A percentile compares a stretch with the other conserved stretches of the same genome.
phyloP scores from a whole-genome alignment of 805 yeast genomes.

The Maudiozyma turicensis region DNA sequence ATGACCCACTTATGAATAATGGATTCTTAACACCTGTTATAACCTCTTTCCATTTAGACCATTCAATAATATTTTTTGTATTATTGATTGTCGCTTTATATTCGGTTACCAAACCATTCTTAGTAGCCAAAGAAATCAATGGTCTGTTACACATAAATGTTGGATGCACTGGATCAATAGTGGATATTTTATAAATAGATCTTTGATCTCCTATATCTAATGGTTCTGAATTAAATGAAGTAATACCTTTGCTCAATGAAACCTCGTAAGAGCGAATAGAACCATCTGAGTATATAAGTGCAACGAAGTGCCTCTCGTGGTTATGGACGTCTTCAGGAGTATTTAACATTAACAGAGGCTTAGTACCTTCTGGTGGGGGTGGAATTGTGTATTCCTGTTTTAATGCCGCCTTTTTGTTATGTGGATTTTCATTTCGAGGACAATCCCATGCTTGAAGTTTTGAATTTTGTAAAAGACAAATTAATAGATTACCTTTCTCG shows the following conservation, averaged over 20 bases:
- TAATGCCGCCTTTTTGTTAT: slow-evolving; percentile 13
- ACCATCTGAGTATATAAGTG: slow-evolving; percentile 38
- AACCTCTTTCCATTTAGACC: slow-evolving; percentile 44
- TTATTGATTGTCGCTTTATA: slow-evolving; percentile 34
- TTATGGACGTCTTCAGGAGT: slow-evolving; percentile 29
- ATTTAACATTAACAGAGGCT: slow-evolving; percentile 27
- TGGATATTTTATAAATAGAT: slow-evolving; percentile 36
- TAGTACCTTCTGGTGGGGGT: neutral
- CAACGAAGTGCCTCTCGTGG: slow-evolving; percentile 35
- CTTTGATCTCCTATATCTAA: slow-evolving; percentile 22
- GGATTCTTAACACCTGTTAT: slow-evolving; percentile 48
- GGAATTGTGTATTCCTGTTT: slow-evolving; percentile 10
- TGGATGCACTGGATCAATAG: slow-evolving; percentile 56
- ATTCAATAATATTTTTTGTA: slow-evolving; percentile 28
- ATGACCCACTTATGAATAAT: slow-evolving; percentile 57
- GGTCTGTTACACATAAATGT: slow-evolving; percentile 29
- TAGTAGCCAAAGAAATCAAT: slow-evolving; percentile 51
- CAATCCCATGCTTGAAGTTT: slow-evolving; percentile 57
- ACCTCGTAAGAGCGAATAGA: slow-evolving; percentile 28
- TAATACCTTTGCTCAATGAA: slow-evolving; percentile 17
- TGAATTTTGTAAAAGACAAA: slow-evolving; percentile 35
- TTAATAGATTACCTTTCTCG: slow-evolving; percentile 37
- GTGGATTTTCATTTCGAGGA: slow-evolving; percentile 15
- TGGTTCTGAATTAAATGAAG: slow-evolving; percentile 27
- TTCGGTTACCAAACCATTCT: slow-evolving; percentile 38